Base-by-base conservation (phyloP, 371 early-diverging fungal species). In the Blakeslea trispora region DNA sequence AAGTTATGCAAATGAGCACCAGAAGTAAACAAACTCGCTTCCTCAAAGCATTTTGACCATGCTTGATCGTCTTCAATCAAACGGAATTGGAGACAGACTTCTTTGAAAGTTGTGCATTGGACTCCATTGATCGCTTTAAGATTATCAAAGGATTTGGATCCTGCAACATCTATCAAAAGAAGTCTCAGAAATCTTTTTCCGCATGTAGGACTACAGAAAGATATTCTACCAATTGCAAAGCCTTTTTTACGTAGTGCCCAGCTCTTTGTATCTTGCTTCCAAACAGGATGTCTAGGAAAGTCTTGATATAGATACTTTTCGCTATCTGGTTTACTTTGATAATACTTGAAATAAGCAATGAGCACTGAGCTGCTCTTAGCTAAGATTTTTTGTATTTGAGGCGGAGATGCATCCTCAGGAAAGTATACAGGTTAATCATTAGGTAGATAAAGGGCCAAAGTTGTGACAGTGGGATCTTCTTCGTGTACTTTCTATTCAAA, bases 391-490 rank as follows among this genome's bases (percentile, higher is more conserved):
- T 55, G 39, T 18, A 9, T 39, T 17, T 22, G 18, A 22, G 35
- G 21, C 7, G 19, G 8, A n/a, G 4, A 17, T 17, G 23, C 21
- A 45, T 35, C 9, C 28, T 28, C 28, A 7, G 28, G 28, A 40
- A 46, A 53, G 21, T 39, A 52, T 6, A 59, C 59, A 37, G 59
- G 48, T 19, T 51, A 53, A 8, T 59, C 15, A 41, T 32, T 24
- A 6, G 35, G 40, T 11, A 57, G 34, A 37, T 57, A 45, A 1
- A 50, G 32, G 15, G 45, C 45, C 14, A 51, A 28, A 14, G 28
- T 15, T 17, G 17, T 35, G 5, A 46, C 49, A 31, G 19, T 18
- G 10, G 39, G 15, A 28, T 28, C 28, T 28, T 43, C 41, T 47
- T n/a, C 40, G 37, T 22, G n/a, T 8, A 35, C 55, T 54, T 54